Conservation (phyloP, 1,284 basidiomycete species). For the Cryptococcus amylolentus region DNA sequence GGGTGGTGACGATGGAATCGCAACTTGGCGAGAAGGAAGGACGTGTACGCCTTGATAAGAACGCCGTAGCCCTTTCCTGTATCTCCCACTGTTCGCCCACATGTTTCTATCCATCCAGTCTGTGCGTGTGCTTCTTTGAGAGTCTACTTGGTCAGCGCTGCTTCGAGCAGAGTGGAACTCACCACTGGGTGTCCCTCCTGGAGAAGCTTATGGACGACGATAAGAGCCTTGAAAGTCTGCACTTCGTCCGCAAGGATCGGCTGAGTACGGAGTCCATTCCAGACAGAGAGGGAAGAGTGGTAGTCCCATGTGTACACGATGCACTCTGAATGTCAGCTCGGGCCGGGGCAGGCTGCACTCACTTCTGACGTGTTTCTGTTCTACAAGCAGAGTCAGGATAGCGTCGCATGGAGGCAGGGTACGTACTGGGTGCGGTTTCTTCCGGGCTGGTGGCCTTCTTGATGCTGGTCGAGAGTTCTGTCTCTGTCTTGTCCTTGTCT, state of each 20-base stretch:
- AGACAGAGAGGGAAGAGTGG: conserved; percentile 92
- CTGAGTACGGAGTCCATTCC: conserved; percentile 90
- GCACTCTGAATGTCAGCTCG: conserved; percentile 61
- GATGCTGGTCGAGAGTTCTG: conserved; percentile 85
- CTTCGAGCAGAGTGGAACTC: conserved; percentile 39
- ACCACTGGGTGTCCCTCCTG: conserved; percentile 93
- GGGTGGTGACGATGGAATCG: conserved; percentile 88
- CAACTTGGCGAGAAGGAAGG: conserved; percentile 90
- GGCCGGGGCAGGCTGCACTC: conserved; percentile 45
- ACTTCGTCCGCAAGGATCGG: conserved; percentile 92
- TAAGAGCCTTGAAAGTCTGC: conserved; percentile 93
- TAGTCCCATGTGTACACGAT: conserved; percentile 99
- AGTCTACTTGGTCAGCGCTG: conserved; percentile 53
- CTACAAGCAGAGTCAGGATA: conserved; percentile 49
- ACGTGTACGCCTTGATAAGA: conserved; percentile 88
- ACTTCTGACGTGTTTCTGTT: conserved; percentile 98
- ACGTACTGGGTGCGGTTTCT: conserved; percentile 64
- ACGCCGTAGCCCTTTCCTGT: conserved; percentile 79
- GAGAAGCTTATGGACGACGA: conserved; percentile 90
- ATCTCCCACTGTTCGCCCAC: conserved; percentile 80
- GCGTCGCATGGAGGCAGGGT: background rate
- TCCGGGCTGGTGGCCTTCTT: conserved; percentile 95
- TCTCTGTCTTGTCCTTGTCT: conserved; percentile 93
- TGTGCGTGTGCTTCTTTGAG: conserved; percentile 95
- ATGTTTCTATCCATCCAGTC: conserved; percentile 93